These are phyloP conservation scores for Linderina pennispora DNA, from an alignment of 192 early-diverging fungal genomes.

Conservation along the genomic window DNA sequence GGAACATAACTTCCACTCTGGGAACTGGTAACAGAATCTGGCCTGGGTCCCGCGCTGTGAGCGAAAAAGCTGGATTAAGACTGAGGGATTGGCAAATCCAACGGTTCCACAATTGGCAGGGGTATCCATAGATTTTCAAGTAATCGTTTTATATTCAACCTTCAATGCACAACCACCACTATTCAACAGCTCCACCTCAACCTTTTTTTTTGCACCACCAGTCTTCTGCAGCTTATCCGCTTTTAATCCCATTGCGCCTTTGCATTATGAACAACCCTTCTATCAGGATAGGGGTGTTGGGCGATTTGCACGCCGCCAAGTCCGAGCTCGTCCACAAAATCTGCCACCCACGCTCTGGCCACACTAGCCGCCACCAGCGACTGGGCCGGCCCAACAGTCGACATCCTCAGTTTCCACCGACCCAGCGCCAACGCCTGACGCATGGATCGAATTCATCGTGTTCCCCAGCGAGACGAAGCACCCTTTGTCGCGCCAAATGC, in stretches of 20 bases:
- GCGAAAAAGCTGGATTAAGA: too few relatives aligned
- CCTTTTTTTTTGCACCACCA: too few relatives aligned
- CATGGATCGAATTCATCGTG: slow-evolving; percentile 37
- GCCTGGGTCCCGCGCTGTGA: too few relatives aligned
- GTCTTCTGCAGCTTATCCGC: too few relatives aligned
- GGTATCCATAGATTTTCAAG: too few relatives aligned
- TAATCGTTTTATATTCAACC: too few relatives aligned
- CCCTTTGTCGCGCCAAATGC: slow-evolving; percentile 34
- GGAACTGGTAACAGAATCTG: neutral
- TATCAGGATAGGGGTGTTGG: slow-evolving; percentile 37
- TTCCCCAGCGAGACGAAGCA: slow-evolving; percentile 40
- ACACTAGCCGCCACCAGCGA: slow-evolving; percentile 1
- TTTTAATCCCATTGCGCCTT: too few relatives aligned
- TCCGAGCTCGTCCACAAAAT: slow-evolving; percentile 34
- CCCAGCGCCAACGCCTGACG: slow-evolving; percentile 1
- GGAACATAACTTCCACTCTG: neutral
- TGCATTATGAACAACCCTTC: slow-evolving; percentile 29
- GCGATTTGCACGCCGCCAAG: slow-evolving; percentile 29
- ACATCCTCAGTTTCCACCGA: slow-evolving; percentile 22
- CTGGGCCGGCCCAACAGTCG: slow-evolving; percentile 20
- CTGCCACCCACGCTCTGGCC: slow-evolving; percentile 12
- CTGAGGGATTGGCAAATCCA: too few relatives aligned
- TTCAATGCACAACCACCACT: too few relatives aligned
- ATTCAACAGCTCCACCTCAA: too few relatives aligned
- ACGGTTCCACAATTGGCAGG: too few relatives aligned